Conservation (phyloP, 192 early-diverging fungal genomes). For the Linnemannia zychae region DNA sequence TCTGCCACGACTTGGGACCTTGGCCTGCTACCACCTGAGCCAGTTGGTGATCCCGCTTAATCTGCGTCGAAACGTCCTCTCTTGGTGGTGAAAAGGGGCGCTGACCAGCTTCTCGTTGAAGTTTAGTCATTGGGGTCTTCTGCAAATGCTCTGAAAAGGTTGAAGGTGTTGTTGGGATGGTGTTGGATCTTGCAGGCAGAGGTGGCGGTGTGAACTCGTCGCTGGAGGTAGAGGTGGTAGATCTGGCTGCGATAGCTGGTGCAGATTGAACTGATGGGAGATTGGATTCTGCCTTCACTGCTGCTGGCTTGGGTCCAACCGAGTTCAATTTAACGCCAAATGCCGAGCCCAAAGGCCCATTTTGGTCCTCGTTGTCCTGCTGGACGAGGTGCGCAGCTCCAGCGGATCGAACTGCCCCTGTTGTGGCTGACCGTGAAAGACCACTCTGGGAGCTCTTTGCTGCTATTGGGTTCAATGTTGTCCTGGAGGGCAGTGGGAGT, state of each 20-base stretch:
- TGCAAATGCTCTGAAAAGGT: background rate
- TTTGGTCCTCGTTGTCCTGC: background rate
- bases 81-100: constrained; percentile 15
- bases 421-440: background rate
- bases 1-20: background rate
- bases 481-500: constrained; percentile 35
- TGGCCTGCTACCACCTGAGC: background rate
- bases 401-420: background rate
- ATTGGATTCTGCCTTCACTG: background rate
- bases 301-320: constrained; percentile 11
- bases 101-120: background rate
- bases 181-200: constrained; percentile 33
- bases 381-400: background rate
- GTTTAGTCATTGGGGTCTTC: background rate
- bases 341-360: constrained; percentile 5
- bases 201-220: constrained; percentile 15
- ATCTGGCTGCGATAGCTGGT: constrained; percentile 3
- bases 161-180: constrained; percentile 19
- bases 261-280: constrained; percentile 32
- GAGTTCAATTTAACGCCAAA: constrained; percentile 44
- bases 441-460: background rate
- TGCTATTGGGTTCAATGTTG: background rate
- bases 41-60: background rate
- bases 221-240: background rate
- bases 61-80: background rate